These are phyloP conservation scores for Vinca minor DNA, from an alignment of 257 asterid genomes.

Conservation along the genomic window DNA sequence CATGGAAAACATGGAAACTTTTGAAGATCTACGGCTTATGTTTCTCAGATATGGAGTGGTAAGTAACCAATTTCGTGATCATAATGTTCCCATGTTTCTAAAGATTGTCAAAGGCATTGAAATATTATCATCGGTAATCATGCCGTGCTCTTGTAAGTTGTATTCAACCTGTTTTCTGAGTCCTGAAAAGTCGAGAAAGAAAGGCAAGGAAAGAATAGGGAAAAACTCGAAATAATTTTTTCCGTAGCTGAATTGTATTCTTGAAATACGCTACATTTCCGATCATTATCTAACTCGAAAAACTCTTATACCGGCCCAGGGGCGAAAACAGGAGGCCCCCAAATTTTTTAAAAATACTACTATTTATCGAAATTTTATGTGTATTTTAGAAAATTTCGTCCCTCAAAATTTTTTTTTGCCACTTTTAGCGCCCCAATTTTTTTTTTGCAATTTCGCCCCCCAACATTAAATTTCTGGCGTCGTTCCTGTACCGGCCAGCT, in stretches of 20 bases:
- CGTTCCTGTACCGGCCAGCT: too few species aligned
- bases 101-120: background rate
- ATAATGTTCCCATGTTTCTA: background rate
- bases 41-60: conserved; percentile 49
- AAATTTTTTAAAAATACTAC: too few species aligned
- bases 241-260: background rate
- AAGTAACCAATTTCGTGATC: conserved; percentile 12
- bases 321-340: too few species aligned
- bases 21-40: conserved; percentile 18
- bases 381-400: too few species aligned
- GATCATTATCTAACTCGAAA: background rate
- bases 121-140: background rate
- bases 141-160: background rate
- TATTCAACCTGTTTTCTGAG: background rate
- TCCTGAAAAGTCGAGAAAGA: conserved; percentile 6
- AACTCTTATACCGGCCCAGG: too few species aligned
- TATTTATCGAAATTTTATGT: too few species aligned
- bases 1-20: conserved; percentile 6
- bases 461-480: too few species aligned
- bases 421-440: too few species aligned
- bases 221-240: background rate
- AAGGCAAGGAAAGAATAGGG: background rate
- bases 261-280: background rate
- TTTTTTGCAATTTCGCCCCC: too few species aligned
- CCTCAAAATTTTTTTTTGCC: too few species aligned